These are phyloP conservation scores for Aegilops longissima DNA, from an alignment of 176 grass and related monocot species.

Conservation along the genomic window DNA sequence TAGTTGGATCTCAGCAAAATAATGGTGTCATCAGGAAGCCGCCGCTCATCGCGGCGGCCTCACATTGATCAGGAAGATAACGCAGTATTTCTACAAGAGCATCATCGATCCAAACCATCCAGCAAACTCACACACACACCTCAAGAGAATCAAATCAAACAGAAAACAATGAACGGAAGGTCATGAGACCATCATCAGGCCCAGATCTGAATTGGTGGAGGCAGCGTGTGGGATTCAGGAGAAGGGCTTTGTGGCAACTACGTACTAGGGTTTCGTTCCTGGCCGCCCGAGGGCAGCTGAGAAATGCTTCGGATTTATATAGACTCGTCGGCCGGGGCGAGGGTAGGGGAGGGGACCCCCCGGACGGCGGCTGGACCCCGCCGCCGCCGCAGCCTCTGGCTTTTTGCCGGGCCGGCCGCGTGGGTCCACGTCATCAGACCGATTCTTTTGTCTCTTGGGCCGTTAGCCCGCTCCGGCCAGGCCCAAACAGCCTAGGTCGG, in stretches of 20 bases:
- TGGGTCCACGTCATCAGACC: neutral
- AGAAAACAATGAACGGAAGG: neutral
- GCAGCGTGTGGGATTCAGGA: neutral
- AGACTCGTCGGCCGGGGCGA: neutral
- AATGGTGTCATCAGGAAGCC: constrained; percentile 58
- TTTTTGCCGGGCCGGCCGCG: neutral
- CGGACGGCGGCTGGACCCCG: constrained; percentile 36
- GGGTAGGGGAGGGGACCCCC: no score
- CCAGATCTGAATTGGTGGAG: neutral
- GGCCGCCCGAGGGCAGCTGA: neutral
- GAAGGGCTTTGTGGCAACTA: neutral
- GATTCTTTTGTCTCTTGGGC: neutral
- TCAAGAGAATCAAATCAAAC: neutral
- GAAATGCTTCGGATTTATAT: constrained; percentile 28
- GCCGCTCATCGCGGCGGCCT: constrained; percentile 27
- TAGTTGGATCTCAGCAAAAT: constrained; percentile 53
- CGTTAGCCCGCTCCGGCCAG: neutral
- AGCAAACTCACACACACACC: neutral
- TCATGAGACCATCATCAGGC: neutral
- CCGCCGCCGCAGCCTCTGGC: neutral
- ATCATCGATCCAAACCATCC: constrained; percentile 58
- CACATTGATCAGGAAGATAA: constrained; percentile 64
- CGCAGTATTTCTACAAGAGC: constrained; percentile 56
- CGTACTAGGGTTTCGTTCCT: constrained; percentile 50
- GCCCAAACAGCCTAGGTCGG: neutral